Base-by-base conservation (phyloP, 192 early-diverging fungal genomes). In the Podochytrium sp. region DNA sequence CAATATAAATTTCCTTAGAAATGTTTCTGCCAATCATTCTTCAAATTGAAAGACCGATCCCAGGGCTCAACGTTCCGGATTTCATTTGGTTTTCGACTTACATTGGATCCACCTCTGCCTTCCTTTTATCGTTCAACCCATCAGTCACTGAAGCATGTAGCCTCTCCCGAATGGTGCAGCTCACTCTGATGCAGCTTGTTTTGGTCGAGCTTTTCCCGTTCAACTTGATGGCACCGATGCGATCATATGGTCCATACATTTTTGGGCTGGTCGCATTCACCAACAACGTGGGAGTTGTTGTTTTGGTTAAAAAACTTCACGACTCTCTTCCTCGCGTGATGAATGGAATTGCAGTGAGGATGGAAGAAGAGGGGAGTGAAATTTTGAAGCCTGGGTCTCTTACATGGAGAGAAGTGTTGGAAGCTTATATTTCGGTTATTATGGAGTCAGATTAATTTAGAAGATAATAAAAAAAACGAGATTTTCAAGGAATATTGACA, bases 1-100 rank as follows among this genome's bases (percentile, higher is more conserved):
- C 10, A 47, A 47, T 14, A 47, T 47, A 14, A 47, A 47, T 14
- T 20, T 20, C 10, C 20, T 14, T 29, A 57, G 55, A 57, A 57
- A 57, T 57, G 55, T 57, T 57, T 57, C 12, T 57, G 14, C 55
- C 55, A 16, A 57, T 29, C 25, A 12, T 57, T 23, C 29, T 57
- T 29, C 16, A 27, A 27, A 7, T 57, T 29, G 7, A 10, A 7
- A 23, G 16, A 27, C 14, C 55, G 29, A 29, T 57, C 7, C 12
- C 14, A 7, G 16, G 16, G 10, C 55, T 57, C 27, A 57, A 57
- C 29, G 16, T 57, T 7, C 29, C 55, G 14, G 16, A 7, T 23
- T 57, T 57, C 27, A 57, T 57, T 57, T 57, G 55, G 55, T 57
- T 57, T 27, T 23, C 7, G 16, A 29, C 55, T 7, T 57, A 57